These are phyloP conservation scores for Pisolithus tinctorius DNA, from an alignment of 768 basidiomycete species.

Conservation along the genomic window DNA sequence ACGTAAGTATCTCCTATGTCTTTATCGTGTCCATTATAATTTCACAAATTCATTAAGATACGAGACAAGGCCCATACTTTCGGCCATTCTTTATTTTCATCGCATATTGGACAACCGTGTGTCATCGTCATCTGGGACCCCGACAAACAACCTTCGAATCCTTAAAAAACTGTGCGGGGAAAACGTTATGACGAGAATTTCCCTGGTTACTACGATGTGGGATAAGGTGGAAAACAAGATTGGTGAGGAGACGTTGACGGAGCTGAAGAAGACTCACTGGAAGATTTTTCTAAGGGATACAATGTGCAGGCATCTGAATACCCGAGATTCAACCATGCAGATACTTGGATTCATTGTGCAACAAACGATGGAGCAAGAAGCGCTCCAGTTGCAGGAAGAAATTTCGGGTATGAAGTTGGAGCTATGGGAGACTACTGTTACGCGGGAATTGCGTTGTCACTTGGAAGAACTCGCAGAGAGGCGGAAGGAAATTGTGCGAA, in stretches of 20 bases:
- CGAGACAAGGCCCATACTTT: conserved; percentile 11
- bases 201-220: conserved; percentile 19
- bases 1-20: too few species aligned
- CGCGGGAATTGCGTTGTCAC: conserved; percentile 5
- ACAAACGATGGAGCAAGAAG: not conserved
- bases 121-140: conserved; percentile 19
- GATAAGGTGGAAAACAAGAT: conserved; percentile 10
- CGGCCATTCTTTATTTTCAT: conserved; percentile 34
- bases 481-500: conserved; percentile 2
- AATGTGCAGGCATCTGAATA: conserved; percentile 1
- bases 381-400: conserved; percentile 8
- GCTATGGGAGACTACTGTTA: conserved; percentile 8
- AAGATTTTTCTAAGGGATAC: conserved; percentile 5
- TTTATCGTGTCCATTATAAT: too few species aligned
- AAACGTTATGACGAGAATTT: conserved; percentile 24
- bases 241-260: conserved; percentile 13
- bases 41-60: conserved; percentile 4
- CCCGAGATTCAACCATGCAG: conserved; percentile 5
- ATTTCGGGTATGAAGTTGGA: conserved; percentile 4
- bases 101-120: conserved; percentile 34
- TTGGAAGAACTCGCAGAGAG: conserved; percentile 6
- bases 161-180: conserved; percentile 26
- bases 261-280: conserved; percentile 2
- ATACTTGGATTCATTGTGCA: conserved; percentile 5
- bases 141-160: conserved; percentile 27